These are phyloP conservation scores for Mortierella hygrophila DNA, from an alignment of 192 early-diverging fungal genomes.

Conservation along the genomic window DNA sequence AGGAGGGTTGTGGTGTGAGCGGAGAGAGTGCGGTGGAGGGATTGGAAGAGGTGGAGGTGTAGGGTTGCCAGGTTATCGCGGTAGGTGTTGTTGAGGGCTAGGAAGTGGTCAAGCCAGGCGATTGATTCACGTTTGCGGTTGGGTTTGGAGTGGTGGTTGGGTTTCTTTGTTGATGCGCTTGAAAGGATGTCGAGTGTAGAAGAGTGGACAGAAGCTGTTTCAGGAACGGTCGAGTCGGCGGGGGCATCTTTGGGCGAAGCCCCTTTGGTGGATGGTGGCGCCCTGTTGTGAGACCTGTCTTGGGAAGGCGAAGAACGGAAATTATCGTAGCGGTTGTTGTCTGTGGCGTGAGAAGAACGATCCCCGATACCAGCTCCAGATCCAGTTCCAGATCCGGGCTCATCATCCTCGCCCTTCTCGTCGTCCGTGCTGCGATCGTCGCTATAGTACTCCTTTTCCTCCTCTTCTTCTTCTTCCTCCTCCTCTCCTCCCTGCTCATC, in stretches of 20 bases:
- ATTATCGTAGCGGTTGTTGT: not conserved
- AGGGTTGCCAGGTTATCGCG: not conserved
- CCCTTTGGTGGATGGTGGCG: not conserved
- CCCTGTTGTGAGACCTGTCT: not conserved
- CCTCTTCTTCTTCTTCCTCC: not conserved
- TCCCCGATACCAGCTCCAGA: not conserved
- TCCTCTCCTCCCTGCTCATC: not conserved
- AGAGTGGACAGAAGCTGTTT: too few species aligned
- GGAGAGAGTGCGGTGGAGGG: not conserved
- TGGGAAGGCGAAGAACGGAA: not conserved
- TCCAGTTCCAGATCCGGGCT: not conserved
- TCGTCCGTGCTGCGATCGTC: not conserved
- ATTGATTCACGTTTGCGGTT: not conserved
- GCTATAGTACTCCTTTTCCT: not conserved
- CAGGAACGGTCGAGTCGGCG: too few species aligned
- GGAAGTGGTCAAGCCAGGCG: not conserved
- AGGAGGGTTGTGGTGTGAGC: not conserved
- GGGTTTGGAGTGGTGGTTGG: not conserved
- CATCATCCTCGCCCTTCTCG: not conserved
- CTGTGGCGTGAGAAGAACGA: not conserved
- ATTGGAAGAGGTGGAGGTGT: not conserved
- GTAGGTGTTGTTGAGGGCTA: constrained; percentile 13
- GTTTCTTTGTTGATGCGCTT: too few species aligned
- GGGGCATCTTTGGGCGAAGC: too few species aligned
- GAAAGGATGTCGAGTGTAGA: too few species aligned